Base-by-base conservation (phyloP, 2,329 filamentous ascomycete genomes). In the Fusarium sp. region DNA sequence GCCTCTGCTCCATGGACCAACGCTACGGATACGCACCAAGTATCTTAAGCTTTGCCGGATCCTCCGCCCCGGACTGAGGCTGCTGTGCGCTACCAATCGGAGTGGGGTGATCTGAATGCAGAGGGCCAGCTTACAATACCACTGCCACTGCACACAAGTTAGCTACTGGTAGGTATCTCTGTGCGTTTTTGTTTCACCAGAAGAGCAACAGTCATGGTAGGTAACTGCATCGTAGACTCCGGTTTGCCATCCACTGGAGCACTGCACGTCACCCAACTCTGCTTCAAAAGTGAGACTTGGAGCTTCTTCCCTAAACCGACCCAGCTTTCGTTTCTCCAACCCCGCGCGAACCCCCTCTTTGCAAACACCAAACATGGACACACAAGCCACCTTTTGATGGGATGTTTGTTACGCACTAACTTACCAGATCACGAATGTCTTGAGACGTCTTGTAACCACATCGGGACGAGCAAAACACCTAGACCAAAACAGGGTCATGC, bases 1-100 rank as follows among this genome's bases (percentile, higher is more conserved):
- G 28, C 28, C 28, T 32, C 28, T 32, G 28, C 28, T 28, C 26
- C 26, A 11, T 28, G 28, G 12, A 32, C 26, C 26, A 39, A 54
- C 24, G 32, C 42, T 39, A 21, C 32, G 26, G 26, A 28, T 11
- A 28, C 26, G 17, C 34, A 36, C 34, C 15, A n/a, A 45, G 32
- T 44, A 55, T 44, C 59, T 69, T 69, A 70, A 56, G 56, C 48
- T 65, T 59, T 65, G 47, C 69, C 67, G 69, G 67, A 60, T 70
- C 62, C 67, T 69, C 69, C 69, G 67, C 60, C 67, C 65, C 69
- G 64, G 69, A 67, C 36, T 65, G 40, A 47, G 19, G 28, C 45
- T 36, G 23, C 44, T 23, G 51, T 55, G 28, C 38, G 47, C 44
- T 50, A 49, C 20, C 30, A 54, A 21, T 40, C 21, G 56, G 42